These are phyloP conservation scores for Trifolium fragiferum DNA, from an alignment of 306 rosid species.

Conservation along the genomic window DNA sequence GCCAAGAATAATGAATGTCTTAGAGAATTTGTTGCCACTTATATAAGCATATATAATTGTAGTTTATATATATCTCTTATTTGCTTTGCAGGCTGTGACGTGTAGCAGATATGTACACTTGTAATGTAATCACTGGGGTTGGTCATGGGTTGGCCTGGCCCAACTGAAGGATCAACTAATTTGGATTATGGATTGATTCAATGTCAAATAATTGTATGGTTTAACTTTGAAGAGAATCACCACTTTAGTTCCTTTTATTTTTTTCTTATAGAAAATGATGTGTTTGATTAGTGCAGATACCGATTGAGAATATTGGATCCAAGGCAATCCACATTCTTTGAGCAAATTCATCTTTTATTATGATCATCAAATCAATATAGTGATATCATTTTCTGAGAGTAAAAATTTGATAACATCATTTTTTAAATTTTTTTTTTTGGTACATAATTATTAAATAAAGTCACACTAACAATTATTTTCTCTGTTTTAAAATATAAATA, in stretches of 20 bases:
- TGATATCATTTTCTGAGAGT: no score
- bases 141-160: background rate
- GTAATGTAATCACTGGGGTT: background rate
- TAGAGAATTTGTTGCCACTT: background rate
- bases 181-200: background rate
- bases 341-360: background rate
- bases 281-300: no score
- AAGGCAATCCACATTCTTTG: background rate
- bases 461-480: no score
- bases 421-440: no score
- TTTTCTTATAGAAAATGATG: no score
- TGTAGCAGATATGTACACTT: constrained; percentile 12
- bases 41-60: no score
- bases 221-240: background rate
- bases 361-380: background rate
- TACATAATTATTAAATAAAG: no score
- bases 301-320: background rate
- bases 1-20: no score
- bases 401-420: no score
- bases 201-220: background rate
- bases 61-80: background rate
- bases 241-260: no score
- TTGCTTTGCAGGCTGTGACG: constrained; percentile 1
- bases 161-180: background rate
- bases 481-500: no score